Conservation (phyloP, 495 filamentous ascomycete genomes). For the Pyronema domesticum region DNA sequence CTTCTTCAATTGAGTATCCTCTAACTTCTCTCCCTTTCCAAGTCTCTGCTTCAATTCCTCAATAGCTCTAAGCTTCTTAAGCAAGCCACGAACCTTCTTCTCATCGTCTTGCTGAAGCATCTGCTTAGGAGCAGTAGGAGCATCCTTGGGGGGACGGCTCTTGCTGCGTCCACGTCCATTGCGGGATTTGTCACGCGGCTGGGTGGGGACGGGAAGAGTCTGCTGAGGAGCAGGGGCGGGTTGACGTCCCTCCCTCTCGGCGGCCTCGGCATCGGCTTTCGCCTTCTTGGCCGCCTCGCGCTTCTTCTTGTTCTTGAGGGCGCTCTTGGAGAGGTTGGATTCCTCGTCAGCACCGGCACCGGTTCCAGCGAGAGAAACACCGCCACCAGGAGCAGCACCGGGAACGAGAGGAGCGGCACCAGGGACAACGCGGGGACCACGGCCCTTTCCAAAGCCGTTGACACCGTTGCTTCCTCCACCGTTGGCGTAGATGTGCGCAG, state of each 20-base stretch:
- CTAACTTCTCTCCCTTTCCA: conserved; percentile 83
- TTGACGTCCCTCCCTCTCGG: conserved; percentile 9
- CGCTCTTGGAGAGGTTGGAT: conserved; percentile 64
- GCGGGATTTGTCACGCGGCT: not conserved
- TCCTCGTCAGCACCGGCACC: conserved; percentile 43
- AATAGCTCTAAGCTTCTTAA: conserved; percentile 95
- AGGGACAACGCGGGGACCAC: conserved; percentile 53
- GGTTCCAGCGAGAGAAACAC: conserved; percentile 41
- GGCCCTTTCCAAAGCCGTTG: conserved; percentile 62
- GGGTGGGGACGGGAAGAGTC: not conserved
- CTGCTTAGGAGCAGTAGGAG: conserved; percentile 4
- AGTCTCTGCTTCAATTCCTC: conserved; percentile 94
- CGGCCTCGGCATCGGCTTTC: conserved; percentile 37
- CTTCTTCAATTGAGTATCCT: conserved; percentile 98
- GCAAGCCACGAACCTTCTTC: conserved; percentile 76
- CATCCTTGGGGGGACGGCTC: conserved; percentile 3
- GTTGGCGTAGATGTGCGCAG: conserved; percentile 65
- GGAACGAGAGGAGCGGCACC: conserved; percentile 58
- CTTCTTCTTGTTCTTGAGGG: conserved; percentile 98
- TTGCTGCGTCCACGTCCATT: conserved; percentile 3
- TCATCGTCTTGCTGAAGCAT: conserved; percentile 9
- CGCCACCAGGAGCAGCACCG: conserved; percentile 53
- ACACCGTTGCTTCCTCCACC: conserved; percentile 44
- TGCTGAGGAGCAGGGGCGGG: not conserved
- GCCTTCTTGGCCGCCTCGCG: conserved; percentile 76